phyloP scores from a whole-genome alignment of 768 basidiomycete genomes.

The Piloderma croceum region DNA sequence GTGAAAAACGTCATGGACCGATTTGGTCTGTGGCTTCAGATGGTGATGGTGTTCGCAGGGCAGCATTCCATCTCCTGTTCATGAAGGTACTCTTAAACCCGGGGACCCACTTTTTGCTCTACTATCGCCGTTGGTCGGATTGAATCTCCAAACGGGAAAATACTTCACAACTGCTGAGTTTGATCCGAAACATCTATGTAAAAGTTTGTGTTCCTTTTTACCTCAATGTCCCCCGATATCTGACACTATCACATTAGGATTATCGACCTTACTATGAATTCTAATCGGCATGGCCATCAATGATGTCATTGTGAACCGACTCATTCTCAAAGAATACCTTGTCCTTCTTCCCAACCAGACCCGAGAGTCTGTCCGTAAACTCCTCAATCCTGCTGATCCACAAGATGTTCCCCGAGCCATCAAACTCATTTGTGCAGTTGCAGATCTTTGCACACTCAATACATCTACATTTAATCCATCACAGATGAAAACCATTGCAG shows the following conservation, averaged over 20 bases:
- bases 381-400: slow-evolving; percentile 24
- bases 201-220: slow-evolving; percentile 9
- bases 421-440: slow-evolving; percentile 17
- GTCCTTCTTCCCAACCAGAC: slow-evolving; percentile 11
- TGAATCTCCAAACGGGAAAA: slow-evolving; percentile 11
- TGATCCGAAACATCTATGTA: slow-evolving; percentile 16
- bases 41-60: slow-evolving; percentile 9
- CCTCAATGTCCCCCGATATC: no score
- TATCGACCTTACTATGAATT: slow-evolving; percentile 10
- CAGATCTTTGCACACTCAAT: slow-evolving; percentile 1
- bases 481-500: not conserved
- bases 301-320: slow-evolving; percentile 11
- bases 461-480: not conserved
- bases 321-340: slow-evolving; percentile 14
- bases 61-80: slow-evolving; percentile 8
- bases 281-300: slow-evolving; percentile 15
- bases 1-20: slow-evolving; percentile 5
- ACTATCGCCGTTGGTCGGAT: slow-evolving; percentile 6
- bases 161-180: slow-evolving; percentile 11
- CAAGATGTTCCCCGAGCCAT: slow-evolving; percentile 31
- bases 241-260: slow-evolving; percentile 1
- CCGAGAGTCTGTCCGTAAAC: slow-evolving; percentile 8
- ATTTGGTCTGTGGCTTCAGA: slow-evolving; percentile 15
- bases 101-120: slow-evolving; percentile 4
- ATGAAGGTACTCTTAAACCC: not conserved